Evolutionary conservation across 495 filamentous ascomycete genomes (phyloP).

Genomic region (Annulohypoxylon moriforme): DNA sequence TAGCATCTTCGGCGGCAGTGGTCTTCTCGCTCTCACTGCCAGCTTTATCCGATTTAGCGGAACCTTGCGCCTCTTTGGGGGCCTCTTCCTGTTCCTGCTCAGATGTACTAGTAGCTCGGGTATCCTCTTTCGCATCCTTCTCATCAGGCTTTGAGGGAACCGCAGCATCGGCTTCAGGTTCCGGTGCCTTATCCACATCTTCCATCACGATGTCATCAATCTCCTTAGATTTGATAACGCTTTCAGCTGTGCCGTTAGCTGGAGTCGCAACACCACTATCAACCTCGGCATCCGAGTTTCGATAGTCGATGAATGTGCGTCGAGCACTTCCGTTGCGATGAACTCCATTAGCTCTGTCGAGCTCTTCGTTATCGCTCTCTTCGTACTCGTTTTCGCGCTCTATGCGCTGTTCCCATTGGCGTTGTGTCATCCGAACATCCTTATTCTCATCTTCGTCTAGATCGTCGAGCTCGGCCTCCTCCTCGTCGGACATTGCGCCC

Average conservation of each 20-base stretch:
- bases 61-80: constrained; percentile 19
- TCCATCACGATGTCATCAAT: constrained; percentile 75
- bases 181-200: constrained; percentile 58
- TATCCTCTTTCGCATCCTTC: constrained; percentile 48
- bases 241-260: constrained; percentile 59
- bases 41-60: constrained; percentile 36
- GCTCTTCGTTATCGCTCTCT: constrained; percentile 88
- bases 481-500: constrained; percentile 78
- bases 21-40: constrained; percentile 42
- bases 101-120: constrained; percentile 48
- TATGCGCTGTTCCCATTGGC: constrained; percentile 82
- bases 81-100: constrained; percentile 40
- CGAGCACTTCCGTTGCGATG: constrained; percentile 70
- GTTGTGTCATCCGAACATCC: constrained; percentile 84
- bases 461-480: constrained; percentile 89
- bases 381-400: constrained; percentile 82
- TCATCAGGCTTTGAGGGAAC: constrained; percentile 52
- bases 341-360: constrained; percentile 78
- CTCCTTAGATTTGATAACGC: constrained; percentile 62
- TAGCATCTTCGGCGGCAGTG: constrained; percentile 7
- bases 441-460: constrained; percentile 90
- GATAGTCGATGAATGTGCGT: constrained; percentile 75
- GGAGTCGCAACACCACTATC: constrained; percentile 71
- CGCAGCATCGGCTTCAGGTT: constrained; percentile 37
- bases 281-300: constrained; percentile 74